Evolutionary conservation across 768 basidiomycete species (phyloP).

Genomic region (Boletus sp.): DNA sequence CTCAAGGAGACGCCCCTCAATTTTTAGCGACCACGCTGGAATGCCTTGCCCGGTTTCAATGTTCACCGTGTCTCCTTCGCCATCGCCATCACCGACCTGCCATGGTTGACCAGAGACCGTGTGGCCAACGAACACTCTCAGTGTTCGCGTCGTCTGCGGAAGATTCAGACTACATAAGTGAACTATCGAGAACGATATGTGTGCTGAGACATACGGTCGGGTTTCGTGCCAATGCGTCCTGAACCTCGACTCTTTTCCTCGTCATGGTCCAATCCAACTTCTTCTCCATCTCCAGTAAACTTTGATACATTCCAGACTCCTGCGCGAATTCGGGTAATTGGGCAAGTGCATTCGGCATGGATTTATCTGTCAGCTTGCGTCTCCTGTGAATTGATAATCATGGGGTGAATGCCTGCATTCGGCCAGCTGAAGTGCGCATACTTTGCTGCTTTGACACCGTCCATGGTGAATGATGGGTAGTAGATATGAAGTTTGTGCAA

Average conservation of each 20-base stretch:
- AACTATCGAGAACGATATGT: neutral
- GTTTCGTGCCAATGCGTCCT: constrained; percentile 77
- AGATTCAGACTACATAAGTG: constrained; percentile 1
- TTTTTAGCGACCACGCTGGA: constrained; percentile 83
- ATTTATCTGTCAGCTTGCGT: constrained; percentile 78
- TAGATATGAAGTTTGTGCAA: neutral
- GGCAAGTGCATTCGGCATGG: constrained; percentile 71
- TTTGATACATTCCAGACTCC: constrained; percentile 85
- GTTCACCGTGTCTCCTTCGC: constrained; percentile 40
- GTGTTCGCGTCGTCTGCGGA: constrained; percentile 72
- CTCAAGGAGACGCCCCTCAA: constrained; percentile 87
- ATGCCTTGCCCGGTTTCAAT: constrained; percentile 87
- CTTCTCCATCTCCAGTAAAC: constrained; percentile 84
- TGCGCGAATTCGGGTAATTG: constrained; percentile 73
- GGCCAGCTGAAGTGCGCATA: constrained; percentile 8
- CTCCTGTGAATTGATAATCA: constrained; percentile 42
- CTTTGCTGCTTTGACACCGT: constrained; percentile 36
- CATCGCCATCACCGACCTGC: constrained; percentile 55
- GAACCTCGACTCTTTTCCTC: constrained; percentile 86
- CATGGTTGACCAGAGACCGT: constrained; percentile 82
- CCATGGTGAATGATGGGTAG: constrained; percentile 15
- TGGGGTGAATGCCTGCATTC: neutral
- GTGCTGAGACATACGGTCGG: constrained; percentile 45
- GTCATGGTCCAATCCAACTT: constrained; percentile 95
- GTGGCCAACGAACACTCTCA: constrained; percentile 87